Conservation (phyloP, 2,329 filamentous ascomycete genomes). For the Tolypocladium tundrense region DNA sequence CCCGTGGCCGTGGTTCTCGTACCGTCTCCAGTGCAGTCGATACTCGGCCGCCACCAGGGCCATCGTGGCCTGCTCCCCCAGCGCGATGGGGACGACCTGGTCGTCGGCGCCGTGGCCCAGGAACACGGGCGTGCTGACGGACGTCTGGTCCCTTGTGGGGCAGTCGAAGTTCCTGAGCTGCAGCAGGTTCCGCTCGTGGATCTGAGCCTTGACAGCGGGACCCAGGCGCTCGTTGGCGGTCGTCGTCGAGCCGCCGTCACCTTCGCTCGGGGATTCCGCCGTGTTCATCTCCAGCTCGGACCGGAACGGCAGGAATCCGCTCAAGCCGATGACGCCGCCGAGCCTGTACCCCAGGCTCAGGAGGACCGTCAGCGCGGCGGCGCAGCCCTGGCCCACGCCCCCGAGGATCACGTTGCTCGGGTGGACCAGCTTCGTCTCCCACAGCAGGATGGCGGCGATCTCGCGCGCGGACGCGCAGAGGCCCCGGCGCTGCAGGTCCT, state of each 20-base stretch:
- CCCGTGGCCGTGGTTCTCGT: conserved; percentile 33
- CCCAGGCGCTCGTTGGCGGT: conserved; percentile 1
- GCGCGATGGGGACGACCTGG: conserved; percentile 20
- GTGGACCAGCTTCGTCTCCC: conserved; percentile 19
- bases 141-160: conserved; percentile 2
- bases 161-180: conserved; percentile 11
- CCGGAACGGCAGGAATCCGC: conserved; percentile 32
- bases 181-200: conserved; percentile 20
- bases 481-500: conserved; percentile 32
- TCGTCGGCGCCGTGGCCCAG: conserved; percentile 31
- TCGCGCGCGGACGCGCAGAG: conserved; percentile 28
- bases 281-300: conserved; percentile 20
- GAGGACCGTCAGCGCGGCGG: conserved; percentile 30
- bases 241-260: conserved; percentile 13
- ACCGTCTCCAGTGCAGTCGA: conserved; percentile 16
- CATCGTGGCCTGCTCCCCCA: conserved; percentile 18
- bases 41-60: conserved; percentile 20
- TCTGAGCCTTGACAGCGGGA: conserved; percentile 13
- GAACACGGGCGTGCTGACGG: conserved; percentile 26
- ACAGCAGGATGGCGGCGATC: conserved; percentile 20
- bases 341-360: conserved; percentile 26
- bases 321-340: conserved; percentile 36
- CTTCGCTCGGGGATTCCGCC: conserved; percentile 3
- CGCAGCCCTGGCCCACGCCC: conserved; percentile 44
- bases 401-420: conserved; percentile 34